A percentile compares a stretch with the other conserved stretches of the same genome.
Conservation (phyloP, 2,329 filamentous ascomycete species). For the Ceratocystis diversiconidia region DNA sequence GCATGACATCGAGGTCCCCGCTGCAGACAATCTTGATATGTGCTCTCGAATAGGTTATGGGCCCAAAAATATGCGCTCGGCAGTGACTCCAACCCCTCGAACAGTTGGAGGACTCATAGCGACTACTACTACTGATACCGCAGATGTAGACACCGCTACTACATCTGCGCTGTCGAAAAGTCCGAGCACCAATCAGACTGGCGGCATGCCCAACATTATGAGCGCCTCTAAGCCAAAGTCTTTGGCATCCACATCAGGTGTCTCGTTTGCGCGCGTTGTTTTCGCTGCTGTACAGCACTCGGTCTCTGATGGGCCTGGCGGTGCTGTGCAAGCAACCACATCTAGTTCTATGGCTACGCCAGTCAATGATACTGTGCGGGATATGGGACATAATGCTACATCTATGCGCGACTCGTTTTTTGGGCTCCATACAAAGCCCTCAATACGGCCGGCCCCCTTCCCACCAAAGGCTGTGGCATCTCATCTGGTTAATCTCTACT, state of each 20-base stretch:
- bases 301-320: conserved; percentile 33
- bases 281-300: conserved; percentile 79
- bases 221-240: conserved; percentile 67
- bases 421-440: conserved; percentile 81
- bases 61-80: conserved; percentile 16
- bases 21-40: conserved; percentile 54
- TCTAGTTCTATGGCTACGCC: conserved; percentile 18
- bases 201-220: conserved; percentile 58
- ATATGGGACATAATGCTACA: conserved; percentile 34
- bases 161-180: neutral
- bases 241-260: conserved; percentile 72
- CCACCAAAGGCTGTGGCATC: conserved; percentile 61
- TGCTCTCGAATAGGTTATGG: conserved; percentile 37
- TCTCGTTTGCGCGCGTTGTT: conserved; percentile 87
- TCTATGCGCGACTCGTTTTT: conserved; percentile 95
- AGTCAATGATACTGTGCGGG: neutral
- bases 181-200: conserved; percentile 21
- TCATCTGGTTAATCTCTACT: conserved; percentile 69
- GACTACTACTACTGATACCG: neutral
- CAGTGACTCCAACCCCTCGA: conserved; percentile 1
- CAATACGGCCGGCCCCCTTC: conserved; percentile 72
- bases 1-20: conserved; percentile 57
- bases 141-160: neutral
- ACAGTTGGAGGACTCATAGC: neutral
- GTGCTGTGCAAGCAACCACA: conserved; percentile 21